Percentiles rank a stretch among this genome's conserved stretches.
These are phyloP conservation scores for Plicaturopsis crispa DNA, from an alignment of 768 basidiomycete species.

Conservation along the genomic window DNA sequence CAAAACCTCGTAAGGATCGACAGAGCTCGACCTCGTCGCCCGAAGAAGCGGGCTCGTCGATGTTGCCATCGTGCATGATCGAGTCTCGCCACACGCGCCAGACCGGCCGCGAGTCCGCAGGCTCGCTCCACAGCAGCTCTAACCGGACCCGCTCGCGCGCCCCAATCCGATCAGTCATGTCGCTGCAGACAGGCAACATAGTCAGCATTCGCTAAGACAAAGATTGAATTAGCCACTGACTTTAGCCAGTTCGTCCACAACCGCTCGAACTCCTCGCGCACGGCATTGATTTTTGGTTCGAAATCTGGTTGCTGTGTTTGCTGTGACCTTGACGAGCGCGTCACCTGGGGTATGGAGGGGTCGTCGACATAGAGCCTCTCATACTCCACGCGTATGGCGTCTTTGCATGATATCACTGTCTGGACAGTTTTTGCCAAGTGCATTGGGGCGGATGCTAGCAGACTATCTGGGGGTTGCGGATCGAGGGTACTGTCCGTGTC, in stretches of 20 bases:
- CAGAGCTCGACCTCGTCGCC: constrained; percentile 26
- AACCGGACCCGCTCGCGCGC: constrained; percentile 43
- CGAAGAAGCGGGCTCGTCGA: background rate
- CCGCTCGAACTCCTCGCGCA: constrained; percentile 54
- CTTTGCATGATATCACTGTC: constrained; percentile 56
- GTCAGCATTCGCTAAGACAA: background rate
- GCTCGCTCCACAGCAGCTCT: constrained; percentile 45
- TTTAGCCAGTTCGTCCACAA: constrained; percentile 67
- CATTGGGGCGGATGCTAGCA: constrained; percentile 48
- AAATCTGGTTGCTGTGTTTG: constrained; percentile 16
- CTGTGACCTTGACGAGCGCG: constrained; percentile 26
- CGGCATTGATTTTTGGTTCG: constrained; percentile 20
- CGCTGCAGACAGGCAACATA: constrained; percentile 30
- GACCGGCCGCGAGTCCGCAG: constrained; percentile 38
- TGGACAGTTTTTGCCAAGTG: constrained; percentile 56
- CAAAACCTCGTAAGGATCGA: constrained; percentile 48
- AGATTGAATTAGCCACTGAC: constrained; percentile 44
- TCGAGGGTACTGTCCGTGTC: constrained; percentile 21
- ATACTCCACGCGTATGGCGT: constrained; percentile 63
- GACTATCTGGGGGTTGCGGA: constrained; percentile 14
- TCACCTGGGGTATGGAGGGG: constrained; percentile 26
- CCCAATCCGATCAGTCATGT: constrained; percentile 68
- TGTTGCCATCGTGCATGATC: background rate
- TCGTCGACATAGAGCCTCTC: constrained; percentile 34
- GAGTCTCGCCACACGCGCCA: constrained; percentile 45